These are phyloP conservation scores for Termitomyces sp. DNA, from an alignment of 768 basidiomycete genomes.

Conservation along the genomic window DNA sequence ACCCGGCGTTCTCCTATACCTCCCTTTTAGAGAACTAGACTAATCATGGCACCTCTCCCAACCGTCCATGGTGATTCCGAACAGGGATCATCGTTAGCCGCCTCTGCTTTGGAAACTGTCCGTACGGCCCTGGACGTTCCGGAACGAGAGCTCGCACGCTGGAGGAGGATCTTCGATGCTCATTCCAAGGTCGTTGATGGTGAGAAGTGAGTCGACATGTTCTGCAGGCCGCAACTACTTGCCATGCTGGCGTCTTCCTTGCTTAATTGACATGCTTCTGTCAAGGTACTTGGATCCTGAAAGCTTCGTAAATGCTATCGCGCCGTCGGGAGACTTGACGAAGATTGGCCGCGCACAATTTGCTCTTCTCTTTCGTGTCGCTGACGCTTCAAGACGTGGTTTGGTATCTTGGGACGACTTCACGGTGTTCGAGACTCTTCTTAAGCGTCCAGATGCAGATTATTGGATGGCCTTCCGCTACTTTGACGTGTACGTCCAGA, in stretches of 20 bases:
- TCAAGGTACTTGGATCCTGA: slow-evolving; percentile 79
- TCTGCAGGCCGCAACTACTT: slow-evolving; percentile 1
- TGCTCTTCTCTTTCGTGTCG: slow-evolving; percentile 84
- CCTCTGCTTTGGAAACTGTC: slow-evolving; percentile 57
- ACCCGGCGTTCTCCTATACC: slow-evolving; percentile 25
- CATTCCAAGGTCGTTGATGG: slow-evolving; percentile 75
- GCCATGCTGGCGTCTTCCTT: slow-evolving; percentile 6
- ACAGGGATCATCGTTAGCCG: slow-evolving; percentile 35
- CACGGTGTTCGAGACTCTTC: slow-evolving; percentile 86
- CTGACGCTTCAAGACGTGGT: slow-evolving; percentile 71
- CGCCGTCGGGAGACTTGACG: slow-evolving; percentile 76
- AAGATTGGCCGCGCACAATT: slow-evolving; percentile 89
- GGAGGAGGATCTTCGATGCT: slow-evolving; percentile 82
- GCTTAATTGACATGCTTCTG: slow-evolving; percentile 10
- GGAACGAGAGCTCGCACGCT: slow-evolving; percentile 81
- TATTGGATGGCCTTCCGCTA: slow-evolving; percentile 96
- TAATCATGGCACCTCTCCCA: slow-evolving; percentile 37
- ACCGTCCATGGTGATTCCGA: slow-evolving; percentile 53
- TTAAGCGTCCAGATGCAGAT: slow-evolving; percentile 94
- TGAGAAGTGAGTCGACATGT: slow-evolving; percentile 61
- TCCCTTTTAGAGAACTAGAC: slow-evolving; percentile 16
- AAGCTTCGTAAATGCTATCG: slow-evolving; percentile 93
- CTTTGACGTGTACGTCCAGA: slow-evolving; percentile 75
- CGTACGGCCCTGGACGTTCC: slow-evolving; percentile 65
- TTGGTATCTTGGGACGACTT: slow-evolving; percentile 95